phyloP scores from a whole-genome alignment of 106 monocot genomes.

The Allium fistulosum region DNA sequence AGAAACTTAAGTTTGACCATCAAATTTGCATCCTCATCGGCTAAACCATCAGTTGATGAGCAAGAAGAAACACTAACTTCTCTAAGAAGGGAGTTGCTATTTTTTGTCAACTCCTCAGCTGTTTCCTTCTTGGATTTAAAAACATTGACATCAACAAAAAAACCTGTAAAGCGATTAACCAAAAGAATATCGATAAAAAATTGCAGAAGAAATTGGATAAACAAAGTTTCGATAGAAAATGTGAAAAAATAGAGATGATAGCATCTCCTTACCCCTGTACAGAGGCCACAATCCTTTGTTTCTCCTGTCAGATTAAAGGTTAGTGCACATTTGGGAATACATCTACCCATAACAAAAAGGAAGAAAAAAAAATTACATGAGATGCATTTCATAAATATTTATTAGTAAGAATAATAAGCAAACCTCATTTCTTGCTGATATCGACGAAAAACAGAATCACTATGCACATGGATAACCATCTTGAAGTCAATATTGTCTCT shows the following conservation, averaged over 20 bases:
- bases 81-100: slow-evolving; percentile 35
- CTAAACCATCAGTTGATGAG: slow-evolving; percentile 51
- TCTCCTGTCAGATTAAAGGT: slow-evolving; percentile 40
- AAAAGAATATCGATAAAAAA: background rate
- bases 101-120: slow-evolving; percentile 45
- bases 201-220: background rate
- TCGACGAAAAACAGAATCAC: slow-evolving; percentile 81
- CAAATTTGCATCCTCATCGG: slow-evolving; percentile 93
- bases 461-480: slow-evolving; percentile 96
- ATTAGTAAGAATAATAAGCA: background rate
- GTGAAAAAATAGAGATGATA: background rate
- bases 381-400: background rate
- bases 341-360: background rate
- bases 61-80: slow-evolving; percentile 31
- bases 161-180: slow-evolving; percentile 40
- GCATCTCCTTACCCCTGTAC: slow-evolving; percentile 58
- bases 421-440: slow-evolving; percentile 99
- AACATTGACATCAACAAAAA: slow-evolving; percentile 88
- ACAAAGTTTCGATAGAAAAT: background rate
- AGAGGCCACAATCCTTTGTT: slow-evolving; percentile 90
- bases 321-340: background rate
- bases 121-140: slow-evolving; percentile 75
- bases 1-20: slow-evolving; percentile 99
- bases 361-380: background rate
- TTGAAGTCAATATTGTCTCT: slow-evolving; percentile 63